These are phyloP conservation scores for Corymbia calophylla DNA, from an alignment of 441 rosid genomes.

Conservation along the genomic window DNA sequence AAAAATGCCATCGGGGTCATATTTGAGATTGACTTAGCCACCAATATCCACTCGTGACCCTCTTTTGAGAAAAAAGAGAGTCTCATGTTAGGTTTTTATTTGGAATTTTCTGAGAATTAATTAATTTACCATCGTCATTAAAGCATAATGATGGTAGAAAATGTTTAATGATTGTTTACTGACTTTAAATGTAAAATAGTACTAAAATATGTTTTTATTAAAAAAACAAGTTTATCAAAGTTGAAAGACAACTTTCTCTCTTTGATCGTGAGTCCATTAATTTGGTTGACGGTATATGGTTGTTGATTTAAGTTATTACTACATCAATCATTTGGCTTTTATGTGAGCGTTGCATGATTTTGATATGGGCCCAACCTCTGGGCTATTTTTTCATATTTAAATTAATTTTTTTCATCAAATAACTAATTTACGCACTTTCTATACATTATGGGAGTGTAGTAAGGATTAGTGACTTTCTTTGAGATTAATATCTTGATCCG, in stretches of 20 bases:
- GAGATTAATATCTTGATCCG: background rate
- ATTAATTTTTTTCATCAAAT: background rate
- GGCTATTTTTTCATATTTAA: background rate
- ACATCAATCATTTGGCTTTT: background rate
- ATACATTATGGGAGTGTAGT: background rate
- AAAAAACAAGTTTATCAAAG: background rate
- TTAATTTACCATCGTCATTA: background rate
- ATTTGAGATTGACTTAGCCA: no score
- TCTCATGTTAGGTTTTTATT: background rate
- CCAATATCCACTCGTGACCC: rapidly evolving
- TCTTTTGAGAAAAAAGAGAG: background rate
- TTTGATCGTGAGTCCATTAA: background rate
- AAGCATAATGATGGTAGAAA: background rate
- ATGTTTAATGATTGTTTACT: background rate
- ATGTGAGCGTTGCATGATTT: background rate
- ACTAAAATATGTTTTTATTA: background rate
- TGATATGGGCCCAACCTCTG: background rate
- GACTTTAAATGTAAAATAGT: background rate
- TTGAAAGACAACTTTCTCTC: background rate
- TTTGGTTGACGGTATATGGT: background rate
- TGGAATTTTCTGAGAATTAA: background rate
- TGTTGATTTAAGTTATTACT: background rate
- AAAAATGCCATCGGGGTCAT: no score
- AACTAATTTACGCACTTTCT: no score
- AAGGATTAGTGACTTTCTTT: background rate